Percentiles rank a stretch among this genome's conserved stretches.
Conservation (phyloP, 2,329 filamentous ascomycete species). For the Sphaerulina populicola region DNA sequence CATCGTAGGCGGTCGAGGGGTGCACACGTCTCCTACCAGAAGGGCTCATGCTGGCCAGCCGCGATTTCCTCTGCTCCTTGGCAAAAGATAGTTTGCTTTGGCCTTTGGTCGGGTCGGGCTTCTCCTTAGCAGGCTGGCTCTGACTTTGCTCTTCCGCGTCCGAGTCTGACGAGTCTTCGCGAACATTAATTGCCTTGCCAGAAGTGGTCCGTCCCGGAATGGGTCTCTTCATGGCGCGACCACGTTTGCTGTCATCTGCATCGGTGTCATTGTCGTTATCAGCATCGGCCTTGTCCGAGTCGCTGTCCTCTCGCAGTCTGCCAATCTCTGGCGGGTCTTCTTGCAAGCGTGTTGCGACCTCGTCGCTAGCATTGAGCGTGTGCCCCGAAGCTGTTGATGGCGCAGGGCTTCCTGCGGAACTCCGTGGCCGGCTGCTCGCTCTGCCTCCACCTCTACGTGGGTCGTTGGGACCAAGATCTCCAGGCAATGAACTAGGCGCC, state of each 20-base stretch:
- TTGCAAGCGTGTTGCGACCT: constrained; percentile 21
- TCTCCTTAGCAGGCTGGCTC: constrained; percentile 15
- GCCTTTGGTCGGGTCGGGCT: constrained; percentile 32
- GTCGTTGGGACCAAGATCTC: constrained; percentile 30
- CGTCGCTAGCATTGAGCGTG: constrained; percentile 21
- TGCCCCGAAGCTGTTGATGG: constrained; percentile 19
- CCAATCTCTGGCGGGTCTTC: constrained; percentile 26
- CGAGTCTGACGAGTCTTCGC: constrained; percentile 26
- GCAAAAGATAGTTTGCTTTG: constrained; percentile 27
- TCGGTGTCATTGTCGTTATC: constrained; percentile 33
- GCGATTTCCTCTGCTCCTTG: constrained; percentile 24
- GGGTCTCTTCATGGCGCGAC: constrained; percentile 29
- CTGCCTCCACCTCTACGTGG: constrained; percentile 15
- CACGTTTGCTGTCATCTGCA: constrained; percentile 25
- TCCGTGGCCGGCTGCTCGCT: constrained; percentile 18
- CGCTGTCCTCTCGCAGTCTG: constrained; percentile 18
- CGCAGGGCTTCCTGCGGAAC: constrained; percentile 25
- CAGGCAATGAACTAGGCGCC: constrained; percentile 24
- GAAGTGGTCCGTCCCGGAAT: constrained; percentile 30
- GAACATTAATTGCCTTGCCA: constrained; percentile 30
- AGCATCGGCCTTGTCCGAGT: constrained; percentile 28
- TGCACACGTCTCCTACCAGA: constrained; percentile 45
- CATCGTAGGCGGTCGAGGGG: constrained; percentile 76
- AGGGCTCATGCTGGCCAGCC: constrained; percentile 24
- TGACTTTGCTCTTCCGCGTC: constrained; percentile 14